Percentiles rank a stretch among this genome's conserved stretches.
These are phyloP conservation scores for Cyclostephanos tholiformis DNA, from an alignment of 108 stramenopile species.

Conservation along the genomic window DNA sequence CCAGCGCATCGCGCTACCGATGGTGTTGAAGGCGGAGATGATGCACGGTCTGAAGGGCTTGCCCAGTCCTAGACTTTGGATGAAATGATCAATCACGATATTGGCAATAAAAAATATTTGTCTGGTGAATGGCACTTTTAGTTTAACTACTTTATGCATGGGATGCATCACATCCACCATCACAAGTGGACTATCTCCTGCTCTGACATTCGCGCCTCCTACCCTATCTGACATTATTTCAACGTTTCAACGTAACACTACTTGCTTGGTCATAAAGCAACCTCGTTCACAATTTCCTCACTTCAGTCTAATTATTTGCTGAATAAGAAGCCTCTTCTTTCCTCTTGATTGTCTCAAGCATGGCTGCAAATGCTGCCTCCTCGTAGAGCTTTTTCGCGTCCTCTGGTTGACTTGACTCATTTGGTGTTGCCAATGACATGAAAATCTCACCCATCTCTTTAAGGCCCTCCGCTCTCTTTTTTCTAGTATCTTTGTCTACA, in stretches of 20 bases:
- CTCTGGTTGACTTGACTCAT: conserved; percentile 42
- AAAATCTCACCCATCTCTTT: conserved; percentile 66
- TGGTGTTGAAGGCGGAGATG: conserved; percentile 83
- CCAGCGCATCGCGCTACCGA: conserved; percentile 70
- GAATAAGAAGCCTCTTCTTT: conserved; percentile 66
- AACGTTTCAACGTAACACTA: neutral
- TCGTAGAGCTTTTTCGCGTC: conserved; percentile 68
- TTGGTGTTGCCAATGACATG: conserved; percentile 53
- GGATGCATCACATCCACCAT: too few relatives aligned
- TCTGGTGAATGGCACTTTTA: too few relatives aligned
- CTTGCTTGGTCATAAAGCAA: too few relatives aligned
- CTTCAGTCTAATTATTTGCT: conserved; percentile 14
- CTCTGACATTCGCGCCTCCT: too few relatives aligned
- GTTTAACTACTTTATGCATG: too few relatives aligned
- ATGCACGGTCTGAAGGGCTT: conserved; percentile 77
- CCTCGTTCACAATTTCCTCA: neutral
- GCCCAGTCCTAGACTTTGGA: conserved; percentile 28
- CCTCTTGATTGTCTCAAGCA: conserved; percentile 79
- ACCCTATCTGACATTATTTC: too few relatives aligned
- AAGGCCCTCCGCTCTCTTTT: conserved; percentile 59
- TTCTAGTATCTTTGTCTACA: conserved; percentile 60
- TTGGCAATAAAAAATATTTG: too few relatives aligned
- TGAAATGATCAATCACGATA: neutral
- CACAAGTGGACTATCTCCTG: too few relatives aligned
- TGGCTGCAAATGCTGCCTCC: conserved; percentile 81